Conservation (phyloP, 805 yeast genomes). For the Candida coquimbonensis region DNA sequence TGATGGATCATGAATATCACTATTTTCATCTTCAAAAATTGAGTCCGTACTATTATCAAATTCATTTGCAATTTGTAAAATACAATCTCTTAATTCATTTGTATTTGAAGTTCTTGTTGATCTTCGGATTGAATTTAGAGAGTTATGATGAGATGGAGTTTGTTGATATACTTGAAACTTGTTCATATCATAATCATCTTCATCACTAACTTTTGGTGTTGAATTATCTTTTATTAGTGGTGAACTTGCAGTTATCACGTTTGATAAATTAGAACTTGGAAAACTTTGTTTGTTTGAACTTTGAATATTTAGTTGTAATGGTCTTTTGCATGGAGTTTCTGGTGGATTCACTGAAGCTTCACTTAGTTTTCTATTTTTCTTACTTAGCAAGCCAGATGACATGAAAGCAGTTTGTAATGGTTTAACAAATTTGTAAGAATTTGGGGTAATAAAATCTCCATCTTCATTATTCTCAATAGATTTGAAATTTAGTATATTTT, state of each 20-base stretch:
- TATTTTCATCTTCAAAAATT: constrained; percentile 18
- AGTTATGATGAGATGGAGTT: constrained; percentile 15
- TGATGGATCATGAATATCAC: constrained; percentile 29
- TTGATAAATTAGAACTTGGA: constrained; percentile 23
- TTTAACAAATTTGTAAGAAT: constrained; percentile 60
- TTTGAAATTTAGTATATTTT: constrained; percentile 8
- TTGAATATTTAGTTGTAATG: constrained; percentile 19
- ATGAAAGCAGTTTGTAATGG: constrained; percentile 83
- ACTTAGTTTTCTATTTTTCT: constrained; percentile 40
- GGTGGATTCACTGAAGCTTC: constrained; percentile 38
- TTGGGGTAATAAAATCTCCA: constrained; percentile 39
- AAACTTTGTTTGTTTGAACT: constrained; percentile 12
- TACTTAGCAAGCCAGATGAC: constrained; percentile 64
- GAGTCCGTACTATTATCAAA: constrained; percentile 31
- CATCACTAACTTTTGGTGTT: constrained; percentile 16
- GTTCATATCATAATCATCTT: constrained; percentile 12
- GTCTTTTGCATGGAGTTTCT: constrained; percentile 57
- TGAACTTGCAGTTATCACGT: constrained; percentile 24
- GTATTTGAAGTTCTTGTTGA: constrained; percentile 29
- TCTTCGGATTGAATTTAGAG: constrained; percentile 13
- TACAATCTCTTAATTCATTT: constrained; percentile 33
- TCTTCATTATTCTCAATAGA: constrained; percentile 3
- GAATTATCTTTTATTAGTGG: constrained; percentile 24
- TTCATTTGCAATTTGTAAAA: constrained; percentile 32
- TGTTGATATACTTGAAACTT: constrained; percentile 5